These are phyloP conservation scores for Plicaturopsis crispa DNA, from an alignment of 768 basidiomycete genomes.

Conservation along the genomic window DNA sequence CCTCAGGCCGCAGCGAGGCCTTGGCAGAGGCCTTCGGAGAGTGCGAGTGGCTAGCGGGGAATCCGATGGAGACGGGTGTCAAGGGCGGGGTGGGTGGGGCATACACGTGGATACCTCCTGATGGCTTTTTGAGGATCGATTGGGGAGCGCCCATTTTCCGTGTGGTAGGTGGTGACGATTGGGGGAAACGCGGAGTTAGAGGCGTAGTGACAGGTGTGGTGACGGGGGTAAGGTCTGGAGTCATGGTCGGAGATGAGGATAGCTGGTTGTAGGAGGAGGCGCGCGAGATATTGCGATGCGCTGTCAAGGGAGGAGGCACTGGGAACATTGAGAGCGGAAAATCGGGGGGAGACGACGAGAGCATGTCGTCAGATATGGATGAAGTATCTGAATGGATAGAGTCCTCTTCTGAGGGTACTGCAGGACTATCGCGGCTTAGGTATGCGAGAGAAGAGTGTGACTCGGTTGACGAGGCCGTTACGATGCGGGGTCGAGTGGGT, in stretches of 20 bases:
- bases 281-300: conserved; percentile 23
- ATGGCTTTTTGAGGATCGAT: conserved; percentile 16
- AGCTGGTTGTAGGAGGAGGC: conserved; percentile 22
- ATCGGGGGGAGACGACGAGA: too few species aligned
- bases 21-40: too few species aligned
- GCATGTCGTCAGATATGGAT: conserved; percentile 1
- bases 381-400: not conserved
- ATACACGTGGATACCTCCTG: not conserved
- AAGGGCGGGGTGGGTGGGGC: not conserved
- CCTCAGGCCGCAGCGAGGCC: conserved; percentile 10
- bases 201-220: conserved; percentile 38
- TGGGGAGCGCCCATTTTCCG: not conserved
- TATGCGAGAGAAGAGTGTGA: not conserved
- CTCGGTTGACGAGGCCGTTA: too few species aligned
- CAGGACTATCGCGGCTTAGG: conserved; percentile 1
- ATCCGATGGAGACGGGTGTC: conserved; percentile 1
- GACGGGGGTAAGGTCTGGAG: conserved; percentile 17
- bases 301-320: conserved; percentile 8
- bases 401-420: conserved; percentile 24
- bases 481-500: too few species aligned
- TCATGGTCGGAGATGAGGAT: conserved; percentile 21
- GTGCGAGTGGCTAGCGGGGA: too few species aligned
- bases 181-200: conserved; percentile 21
- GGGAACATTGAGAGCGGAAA: conserved; percentile 10
- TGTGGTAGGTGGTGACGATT: not conserved